Conservation (phyloP, 495 filamentous ascomycete species). For the Aspergillus taichungensis region DNA sequence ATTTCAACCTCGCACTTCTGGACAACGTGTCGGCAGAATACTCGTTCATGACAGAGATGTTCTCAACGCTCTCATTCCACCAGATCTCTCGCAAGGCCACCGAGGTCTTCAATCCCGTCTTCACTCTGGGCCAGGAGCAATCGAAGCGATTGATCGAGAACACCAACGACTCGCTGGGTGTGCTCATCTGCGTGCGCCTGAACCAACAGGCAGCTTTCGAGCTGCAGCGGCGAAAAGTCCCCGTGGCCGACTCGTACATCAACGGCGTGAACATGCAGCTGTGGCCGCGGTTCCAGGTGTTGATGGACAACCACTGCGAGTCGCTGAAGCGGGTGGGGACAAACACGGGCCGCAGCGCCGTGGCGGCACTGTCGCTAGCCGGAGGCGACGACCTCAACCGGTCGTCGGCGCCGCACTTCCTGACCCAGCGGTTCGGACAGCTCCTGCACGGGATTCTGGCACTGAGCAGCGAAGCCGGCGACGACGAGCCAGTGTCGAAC, state of each 20-base stretch:
- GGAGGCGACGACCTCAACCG: slow-evolving; percentile 50
- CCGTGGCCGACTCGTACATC: slow-evolving; percentile 81
- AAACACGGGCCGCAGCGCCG: slow-evolving; percentile 42
- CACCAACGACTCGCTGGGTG: slow-evolving; percentile 74
- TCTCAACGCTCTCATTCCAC: slow-evolving; percentile 54
- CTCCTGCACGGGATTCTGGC: slow-evolving; percentile 76
- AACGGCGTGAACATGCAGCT: slow-evolving; percentile 93
- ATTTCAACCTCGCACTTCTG: slow-evolving; percentile 87
- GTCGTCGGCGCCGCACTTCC: slow-evolving; percentile 79
- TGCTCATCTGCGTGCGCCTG: slow-evolving; percentile 82
- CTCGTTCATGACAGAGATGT: slow-evolving; percentile 84
- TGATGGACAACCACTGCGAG: slow-evolving; percentile 89
- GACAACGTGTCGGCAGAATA: slow-evolving; percentile 96
- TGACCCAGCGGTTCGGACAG: slow-evolving; percentile 89
- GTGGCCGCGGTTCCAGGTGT: slow-evolving; percentile 89
- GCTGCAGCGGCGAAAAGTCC: slow-evolving; percentile 82
- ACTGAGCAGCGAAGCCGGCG: slow-evolving; percentile 76
- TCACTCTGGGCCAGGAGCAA: slow-evolving; percentile 65
- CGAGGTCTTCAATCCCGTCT: slow-evolving; percentile 78
- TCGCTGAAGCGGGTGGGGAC: slow-evolving; percentile 58
- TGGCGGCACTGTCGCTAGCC: slow-evolving; percentile 47
- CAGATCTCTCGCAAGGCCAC: slow-evolving; percentile 57
- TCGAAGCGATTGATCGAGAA: slow-evolving; percentile 69
- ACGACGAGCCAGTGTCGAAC: slow-evolving; percentile 83
- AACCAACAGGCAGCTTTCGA: slow-evolving; percentile 92